phyloP scores from a whole-genome alignment of 2,329 filamentous ascomycete species.

The Daldinia sp. region DNA sequence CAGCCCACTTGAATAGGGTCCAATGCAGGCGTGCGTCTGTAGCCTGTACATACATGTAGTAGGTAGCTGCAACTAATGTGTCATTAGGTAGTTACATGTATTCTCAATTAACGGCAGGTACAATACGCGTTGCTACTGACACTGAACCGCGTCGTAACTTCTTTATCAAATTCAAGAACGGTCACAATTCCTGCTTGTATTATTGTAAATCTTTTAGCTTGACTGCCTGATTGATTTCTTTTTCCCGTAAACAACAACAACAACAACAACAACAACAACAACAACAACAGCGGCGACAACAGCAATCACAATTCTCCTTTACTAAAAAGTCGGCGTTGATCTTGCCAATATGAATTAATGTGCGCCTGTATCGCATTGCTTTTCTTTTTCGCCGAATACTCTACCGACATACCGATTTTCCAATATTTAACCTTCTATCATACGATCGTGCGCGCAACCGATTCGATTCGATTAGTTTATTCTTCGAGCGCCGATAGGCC shows the following conservation, averaged over 20 bases:
- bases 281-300: not conserved
- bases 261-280: too few relatives aligned
- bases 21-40: not conserved
- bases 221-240: not conserved
- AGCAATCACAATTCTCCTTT: not conserved
- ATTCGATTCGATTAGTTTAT: slow-evolving; percentile 37
- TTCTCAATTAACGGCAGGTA: slow-evolving; percentile 21
- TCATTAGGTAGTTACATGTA: too few relatives aligned
- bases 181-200: not conserved
- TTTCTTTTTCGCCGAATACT: not conserved
- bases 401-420: not conserved
- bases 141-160: slow-evolving; percentile 27
- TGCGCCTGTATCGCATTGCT: not conserved
- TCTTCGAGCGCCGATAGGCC: slow-evolving; percentile 5
- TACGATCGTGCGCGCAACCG: slow-evolving; percentile 52
- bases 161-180: slow-evolving; percentile 4
- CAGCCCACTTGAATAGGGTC: slow-evolving; percentile 18
- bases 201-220: not conserved
- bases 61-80: slow-evolving; percentile 18
- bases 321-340: not conserved
- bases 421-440: slow-evolving; percentile 24
- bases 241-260: not conserved
- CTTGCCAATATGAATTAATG: slow-evolving; percentile 5
- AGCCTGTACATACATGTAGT: too few relatives aligned
- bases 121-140: slow-evolving; percentile 26